phyloP scores from a whole-genome alignment of 78 protist genomes.

The Goniomonas avonlea region DNA sequence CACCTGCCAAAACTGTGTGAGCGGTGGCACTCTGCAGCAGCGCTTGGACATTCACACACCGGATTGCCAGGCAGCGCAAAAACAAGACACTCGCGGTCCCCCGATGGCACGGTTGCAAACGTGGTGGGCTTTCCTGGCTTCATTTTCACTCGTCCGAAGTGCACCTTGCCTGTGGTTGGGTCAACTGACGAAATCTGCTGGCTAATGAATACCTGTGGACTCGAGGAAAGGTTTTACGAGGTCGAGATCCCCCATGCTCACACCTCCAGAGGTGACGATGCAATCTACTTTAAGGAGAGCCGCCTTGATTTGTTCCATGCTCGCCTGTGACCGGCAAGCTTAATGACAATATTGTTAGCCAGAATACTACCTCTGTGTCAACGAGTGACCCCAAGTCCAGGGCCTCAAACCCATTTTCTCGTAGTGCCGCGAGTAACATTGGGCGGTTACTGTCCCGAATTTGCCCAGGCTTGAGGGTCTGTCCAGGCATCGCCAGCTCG shows the following conservation, averaged over 20 bases:
- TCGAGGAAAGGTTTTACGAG: conserved; percentile 46
- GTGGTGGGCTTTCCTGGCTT: conserved; percentile 78
- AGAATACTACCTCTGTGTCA: not conserved
- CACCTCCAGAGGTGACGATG: conserved; percentile 65
- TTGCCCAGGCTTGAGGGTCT: not conserved
- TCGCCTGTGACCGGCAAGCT: too few species aligned
- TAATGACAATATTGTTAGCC: too few species aligned
- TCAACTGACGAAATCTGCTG: too few species aligned
- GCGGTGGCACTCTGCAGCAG: too few species aligned
- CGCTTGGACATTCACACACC: too few species aligned
- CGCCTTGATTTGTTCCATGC: not conserved
- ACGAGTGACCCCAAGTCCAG: not conserved
- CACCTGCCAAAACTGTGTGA: too few species aligned
- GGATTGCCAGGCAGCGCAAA: too few species aligned
- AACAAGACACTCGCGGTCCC: too few species aligned
- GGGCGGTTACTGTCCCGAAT: conserved; percentile 29
- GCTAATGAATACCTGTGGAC: too few species aligned
- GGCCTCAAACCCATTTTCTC: not conserved
- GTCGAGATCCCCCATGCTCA: conserved; percentile 72
- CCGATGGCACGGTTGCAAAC: too few species aligned
- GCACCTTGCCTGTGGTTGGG: conserved; percentile 49
- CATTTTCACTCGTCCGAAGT: conserved; percentile 65
- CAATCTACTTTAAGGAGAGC: conserved; percentile 31
- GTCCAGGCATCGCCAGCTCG: conserved; percentile 34
- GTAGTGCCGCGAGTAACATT: not conserved